Base-by-base conservation (phyloP, 805 yeast species). In the Priceomyces castillae region DNA sequence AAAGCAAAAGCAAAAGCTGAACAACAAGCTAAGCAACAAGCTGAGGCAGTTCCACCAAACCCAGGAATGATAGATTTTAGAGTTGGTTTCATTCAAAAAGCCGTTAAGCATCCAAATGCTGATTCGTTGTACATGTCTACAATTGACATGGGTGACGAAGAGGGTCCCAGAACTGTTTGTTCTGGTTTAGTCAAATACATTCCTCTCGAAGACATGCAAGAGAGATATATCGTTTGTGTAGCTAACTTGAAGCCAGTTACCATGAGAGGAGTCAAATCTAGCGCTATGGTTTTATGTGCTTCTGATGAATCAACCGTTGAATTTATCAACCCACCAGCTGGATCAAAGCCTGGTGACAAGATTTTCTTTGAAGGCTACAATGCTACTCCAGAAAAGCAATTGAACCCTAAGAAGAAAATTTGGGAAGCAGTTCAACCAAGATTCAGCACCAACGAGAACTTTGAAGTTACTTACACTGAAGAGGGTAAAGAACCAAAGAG, bases 101-200 rank as follows among this genome's bases (percentile, higher is more conserved):
- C 97, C 42, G 76, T 87, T 60, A 88, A 87, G 67, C 99, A 94
- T 72, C 99, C 99, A 50, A 92, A 94, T 65, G 99, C 99, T 28
- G 99, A 94, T 69, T 78, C 96, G 1, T 76, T 94, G 57, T 94
- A 94, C 65, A 96, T 94, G 44, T 94, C 98, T 22, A 94, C 99
- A 41, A 94, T 94, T 57, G 88, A 95, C 50, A 82, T 87, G 76
- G 99, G 99, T 54, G 99, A 94, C 58, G 90, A 76, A 49, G 96
- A 88, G 64, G 95, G 95, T 47, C 99, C 99, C 61, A 82, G 99
- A 76, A 94, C 98, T 23, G 96, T 94, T 44, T 94, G 99, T 74
- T 88, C 97, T 10, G 99, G 99, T 55, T 77, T 94, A 58, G 97
- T 90, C 50, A 88, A 88, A 55, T 82, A 86, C 69, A 77, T 87